phyloP scores from a whole-genome alignment of 208 protist genomes.

The Porcisia deanei region DNA sequence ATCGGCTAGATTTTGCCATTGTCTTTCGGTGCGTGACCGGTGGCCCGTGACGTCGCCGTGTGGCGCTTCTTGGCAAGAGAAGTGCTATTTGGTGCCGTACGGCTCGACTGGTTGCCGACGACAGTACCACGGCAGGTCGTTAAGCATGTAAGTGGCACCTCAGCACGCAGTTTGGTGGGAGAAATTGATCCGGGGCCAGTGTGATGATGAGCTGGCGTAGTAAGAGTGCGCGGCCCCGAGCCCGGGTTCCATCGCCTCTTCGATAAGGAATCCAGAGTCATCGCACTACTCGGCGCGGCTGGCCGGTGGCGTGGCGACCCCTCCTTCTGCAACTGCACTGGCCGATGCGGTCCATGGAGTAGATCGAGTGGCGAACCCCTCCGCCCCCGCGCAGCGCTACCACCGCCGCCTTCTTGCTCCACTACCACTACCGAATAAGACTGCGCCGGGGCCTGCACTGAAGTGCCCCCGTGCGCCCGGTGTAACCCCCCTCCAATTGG shows the following conservation, averaged over 20 bases:
- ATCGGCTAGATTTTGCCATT: neutral
- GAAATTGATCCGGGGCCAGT: neutral
- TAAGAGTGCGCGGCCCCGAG: constrained; percentile 4
- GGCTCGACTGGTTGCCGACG: constrained; percentile 22
- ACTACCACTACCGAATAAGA: constrained; percentile 1
- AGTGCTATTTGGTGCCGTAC: constrained; percentile 15
- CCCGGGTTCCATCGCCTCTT: constrained; percentile 6
- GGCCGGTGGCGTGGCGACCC: constrained; percentile 17
- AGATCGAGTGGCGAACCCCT: constrained; percentile 15
- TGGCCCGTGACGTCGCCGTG: constrained; percentile 2
- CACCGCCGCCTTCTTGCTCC: neutral
- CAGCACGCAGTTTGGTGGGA: constrained; percentile 14
- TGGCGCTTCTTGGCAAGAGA: constrained; percentile 10
- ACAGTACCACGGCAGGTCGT: constrained; percentile 7
- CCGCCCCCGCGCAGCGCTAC: constrained; percentile 5
- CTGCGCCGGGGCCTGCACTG: neutral
- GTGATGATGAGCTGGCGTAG: constrained; percentile 3
- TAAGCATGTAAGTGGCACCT: constrained; percentile 12
- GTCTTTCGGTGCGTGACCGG: neutral
- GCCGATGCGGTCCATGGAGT: constrained; percentile 7
- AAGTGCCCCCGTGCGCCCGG: neutral
- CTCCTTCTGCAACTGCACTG: constrained; percentile 5
- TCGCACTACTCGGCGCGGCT: neutral
- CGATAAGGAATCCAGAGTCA: neutral
- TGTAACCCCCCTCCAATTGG: neutral